These are phyloP conservation scores for Babesia gibsoni DNA, from an alignment of 169 alveolate genomes.

Conservation along the genomic window DNA sequence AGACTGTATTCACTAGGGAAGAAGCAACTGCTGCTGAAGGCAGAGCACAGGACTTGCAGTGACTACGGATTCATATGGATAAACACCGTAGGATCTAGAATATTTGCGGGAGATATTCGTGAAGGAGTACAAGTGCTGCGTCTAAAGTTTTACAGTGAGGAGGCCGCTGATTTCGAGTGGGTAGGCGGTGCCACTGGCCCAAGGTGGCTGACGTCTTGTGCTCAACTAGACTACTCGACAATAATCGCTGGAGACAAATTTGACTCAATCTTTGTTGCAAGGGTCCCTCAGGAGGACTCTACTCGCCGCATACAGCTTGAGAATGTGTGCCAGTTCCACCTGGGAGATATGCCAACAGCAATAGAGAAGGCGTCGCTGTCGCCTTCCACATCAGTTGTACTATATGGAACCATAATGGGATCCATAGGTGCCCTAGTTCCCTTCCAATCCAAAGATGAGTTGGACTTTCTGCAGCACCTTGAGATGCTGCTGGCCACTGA, in stretches of 20 bases:
- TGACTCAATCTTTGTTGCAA: constrained; percentile 51
- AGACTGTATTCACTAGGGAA: constrained; percentile 96
- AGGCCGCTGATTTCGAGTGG: constrained; percentile 65
- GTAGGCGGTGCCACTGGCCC: constrained; percentile 91
- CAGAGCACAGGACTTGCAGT: constrained; percentile 85
- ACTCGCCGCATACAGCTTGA: constrained; percentile 83
- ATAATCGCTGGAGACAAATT: constrained; percentile 78
- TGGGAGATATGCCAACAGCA: constrained; percentile 96
- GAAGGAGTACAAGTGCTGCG: constrained; percentile 91
- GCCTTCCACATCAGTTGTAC: constrained; percentile 81
- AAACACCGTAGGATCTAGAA: constrained; percentile 82
- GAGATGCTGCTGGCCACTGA: constrained; percentile 97
- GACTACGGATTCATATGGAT: constrained; percentile 75
- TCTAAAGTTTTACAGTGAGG: constrained; percentile 70
- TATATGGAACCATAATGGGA: constrained; percentile 96
- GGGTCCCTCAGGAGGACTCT: constrained; percentile 61
- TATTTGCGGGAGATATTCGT: constrained; percentile 92
- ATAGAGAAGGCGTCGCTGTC: constrained; percentile 88
- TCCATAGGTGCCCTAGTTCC: constrained; percentile 94
- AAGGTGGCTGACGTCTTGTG: constrained; percentile 93
- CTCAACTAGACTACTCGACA: constrained; percentile 94
- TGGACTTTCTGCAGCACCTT: constrained; percentile 93
- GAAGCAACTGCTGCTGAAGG: constrained; percentile 93
- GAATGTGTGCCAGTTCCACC: constrained; percentile 93
- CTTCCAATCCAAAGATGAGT: constrained; percentile 92